Base-by-base conservation (phyloP, 192 early-diverging fungal genomes). In the Lobulomyces angularis region DNA sequence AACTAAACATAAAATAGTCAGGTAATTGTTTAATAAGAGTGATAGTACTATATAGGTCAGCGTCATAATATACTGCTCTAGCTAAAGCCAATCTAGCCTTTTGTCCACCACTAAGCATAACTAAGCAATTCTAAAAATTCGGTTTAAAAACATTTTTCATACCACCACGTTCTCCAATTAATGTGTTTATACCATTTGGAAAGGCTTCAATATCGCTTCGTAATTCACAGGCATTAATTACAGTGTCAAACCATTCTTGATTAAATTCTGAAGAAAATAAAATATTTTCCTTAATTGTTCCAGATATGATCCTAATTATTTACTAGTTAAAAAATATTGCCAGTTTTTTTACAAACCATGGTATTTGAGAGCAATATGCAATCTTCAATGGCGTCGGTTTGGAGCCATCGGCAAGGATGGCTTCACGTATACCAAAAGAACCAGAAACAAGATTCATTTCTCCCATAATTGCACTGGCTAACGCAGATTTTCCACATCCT, bases 101-200 rank as follows among this genome's bases (percentile, higher is more conserved):
- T 46, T 72, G 69, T 0, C 69, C 69, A 12, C 69, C 69, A 21
- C 22, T 32, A 5, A 72, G 35, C 26, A 52, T 59, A 5, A 58
- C n/a, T n/a, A n/a, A n/a, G n/a, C n/a, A n/a, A n/a, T n/a, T n/a
- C n/a, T n/a, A n/a, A n/a, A n/a, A n/a, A n/a, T n/a, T n/a, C n/a
- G n/a, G n/a, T n/a, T n/a, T n/a, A n/a, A n/a, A n/a, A n/a, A n/a
- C n/a, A n/a, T n/a, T n/a, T n/a, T n/a, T n/a, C n/a, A n/a, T n/a
- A n/a, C n/a, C 49, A 37, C 67, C 67, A 7, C 56, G 20, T 37
- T 71, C 69, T 2, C 59, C 59, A 27, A 72, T 44, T 6, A 68
- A 6, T 2, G 64, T 68, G 4, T 49, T 35, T 1, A 48, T 41
- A 2, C 59, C 48, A 2, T 59, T 20, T 9, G 30, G 44, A 25